These are phyloP conservation scores for Mycena galopus DNA, from an alignment of 768 basidiomycete species.

Conservation along the genomic window DNA sequence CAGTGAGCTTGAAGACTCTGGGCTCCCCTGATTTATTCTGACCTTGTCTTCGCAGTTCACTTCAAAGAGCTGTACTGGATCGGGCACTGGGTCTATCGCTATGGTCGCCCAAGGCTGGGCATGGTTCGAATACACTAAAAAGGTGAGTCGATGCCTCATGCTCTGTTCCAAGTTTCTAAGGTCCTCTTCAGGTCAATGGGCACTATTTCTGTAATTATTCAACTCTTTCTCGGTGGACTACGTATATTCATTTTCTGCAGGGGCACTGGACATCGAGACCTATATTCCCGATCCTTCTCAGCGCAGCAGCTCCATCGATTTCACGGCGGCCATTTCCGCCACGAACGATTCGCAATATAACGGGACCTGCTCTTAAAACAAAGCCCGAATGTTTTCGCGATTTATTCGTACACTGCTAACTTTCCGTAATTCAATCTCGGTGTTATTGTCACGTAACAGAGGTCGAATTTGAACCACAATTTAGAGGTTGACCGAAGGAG, in stretches of 20 bases:
- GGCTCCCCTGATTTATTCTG: background rate
- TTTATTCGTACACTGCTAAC: too few species aligned
- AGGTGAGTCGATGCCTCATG: background rate
- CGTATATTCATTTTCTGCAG: background rate
- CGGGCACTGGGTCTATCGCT: conserved; percentile 16
- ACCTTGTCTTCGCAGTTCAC: conserved; percentile 14
- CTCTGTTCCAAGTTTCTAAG: background rate
- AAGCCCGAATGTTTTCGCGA: too few species aligned
- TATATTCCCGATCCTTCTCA: conserved; percentile 7
- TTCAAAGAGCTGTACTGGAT: conserved; percentile 18
- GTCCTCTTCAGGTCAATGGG: background rate
- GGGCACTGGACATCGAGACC: conserved; percentile 27
- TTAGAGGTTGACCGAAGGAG: too few species aligned
- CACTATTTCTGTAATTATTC: conserved; percentile 20
- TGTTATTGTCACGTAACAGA: too few species aligned
- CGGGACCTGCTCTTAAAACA: conserved; percentile 16
- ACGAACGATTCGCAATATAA: conserved; percentile 22
- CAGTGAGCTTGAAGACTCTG: background rate
- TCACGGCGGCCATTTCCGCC: conserved; percentile 24
- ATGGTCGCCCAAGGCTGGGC: conserved; percentile 24
- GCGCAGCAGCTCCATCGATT: conserved; percentile 28
- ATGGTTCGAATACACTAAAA: conserved; percentile 21
- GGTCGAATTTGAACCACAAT: too few species aligned
- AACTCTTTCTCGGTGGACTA: background rate
- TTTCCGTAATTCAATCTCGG: too few species aligned